Evolutionary conservation across 1,284 basidiomycete genomes (phyloP), one percentile per base, ranked within the genome.

Genomic region (Ganoderma boninense): DNA sequence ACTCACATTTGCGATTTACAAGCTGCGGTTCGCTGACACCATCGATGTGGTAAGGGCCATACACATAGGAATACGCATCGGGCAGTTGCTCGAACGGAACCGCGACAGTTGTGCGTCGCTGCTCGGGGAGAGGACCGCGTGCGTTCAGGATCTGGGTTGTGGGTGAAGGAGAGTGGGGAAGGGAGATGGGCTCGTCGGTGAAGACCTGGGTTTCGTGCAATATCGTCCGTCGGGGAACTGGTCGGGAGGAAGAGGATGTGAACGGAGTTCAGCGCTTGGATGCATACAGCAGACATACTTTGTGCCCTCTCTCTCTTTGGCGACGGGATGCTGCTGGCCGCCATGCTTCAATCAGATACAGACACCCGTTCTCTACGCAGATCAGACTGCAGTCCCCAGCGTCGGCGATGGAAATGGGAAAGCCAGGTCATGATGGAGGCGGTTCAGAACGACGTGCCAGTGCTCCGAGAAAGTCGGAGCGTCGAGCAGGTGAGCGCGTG

Each of bases 171-270:
- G 61, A 42, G 0, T 23, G 43, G 4, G 61, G 65, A 18, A 70
- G 23, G 29, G 69, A 57, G 40, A 4, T 13, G 0, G 69, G 69
- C 42, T 70, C 69, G 11, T 66, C 69, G 26, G 65, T 66, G n/a
- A 70, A 64, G 44, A 64, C n/a, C 16, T 38, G 54, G 23, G 46
- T 66, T 4, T 70, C 69, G 20, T 46, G 65, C 18, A 70, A 32
- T 20, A 70, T 64, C 2, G 68, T 69, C n/a, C n/a, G 46, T 5
- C 64, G 64, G 2, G 64, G 38, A 10, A 64, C 67, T 68, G 40
- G 14, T 32, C 5, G 6, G 40, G 16, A 46, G 40, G 6, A 18
- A 10, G 1, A 2, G 26, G 16, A 40, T 52, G 13, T 49, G 20
- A 38, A 20, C n/a, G 2, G 16, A 2, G 2, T 7, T 11, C 4